These are phyloP conservation scores for Isatis lusitanica DNA, from an alignment of 441 rosid genomes.

Conservation along the genomic window DNA sequence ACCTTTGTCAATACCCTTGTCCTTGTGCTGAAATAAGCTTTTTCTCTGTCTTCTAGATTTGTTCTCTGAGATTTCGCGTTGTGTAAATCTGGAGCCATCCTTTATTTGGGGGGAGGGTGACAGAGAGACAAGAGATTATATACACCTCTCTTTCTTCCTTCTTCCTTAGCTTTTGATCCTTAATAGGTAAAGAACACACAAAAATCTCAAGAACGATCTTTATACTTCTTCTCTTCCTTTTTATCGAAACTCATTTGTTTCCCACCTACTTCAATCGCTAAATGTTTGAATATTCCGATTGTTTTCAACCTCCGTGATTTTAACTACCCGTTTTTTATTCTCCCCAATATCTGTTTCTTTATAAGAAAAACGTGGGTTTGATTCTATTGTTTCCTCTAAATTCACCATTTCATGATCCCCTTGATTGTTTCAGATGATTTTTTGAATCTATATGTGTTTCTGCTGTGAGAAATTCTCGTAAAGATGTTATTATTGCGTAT, in stretches of 20 bases:
- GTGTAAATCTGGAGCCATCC: slow-evolving; percentile 29
- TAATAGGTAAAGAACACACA: slow-evolving; percentile 22
- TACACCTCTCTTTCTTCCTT: slow-evolving; percentile 27
- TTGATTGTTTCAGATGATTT: not conserved
- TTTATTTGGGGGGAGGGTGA: slow-evolving; percentile 3
- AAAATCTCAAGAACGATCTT: not conserved
- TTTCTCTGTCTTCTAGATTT: slow-evolving; percentile 28
- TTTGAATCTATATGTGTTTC: too few species aligned
- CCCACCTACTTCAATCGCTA: not conserved
- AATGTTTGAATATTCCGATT: slow-evolving; percentile 28
- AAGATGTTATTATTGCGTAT: not conserved
- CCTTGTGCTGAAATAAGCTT: slow-evolving; percentile 13
- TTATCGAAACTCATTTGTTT: not conserved
- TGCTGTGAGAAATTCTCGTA: not conserved
- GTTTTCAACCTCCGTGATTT: slow-evolving; percentile 34
- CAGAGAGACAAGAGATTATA: not conserved
- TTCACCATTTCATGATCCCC: not conserved
- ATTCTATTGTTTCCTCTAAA: not conserved
- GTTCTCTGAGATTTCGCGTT: slow-evolving; percentile 16
- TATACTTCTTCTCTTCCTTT: not conserved
- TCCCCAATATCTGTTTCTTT: not conserved
- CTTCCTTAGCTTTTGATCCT: slow-evolving; percentile 29
- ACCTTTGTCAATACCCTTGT: slow-evolving; percentile 14
- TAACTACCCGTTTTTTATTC: not conserved
- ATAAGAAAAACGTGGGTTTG: slow-evolving; percentile 29